These are phyloP conservation scores for Arthrobotrys entomopaga DNA, from an alignment of 2,329 filamentous ascomycete genomes.

Conservation along the genomic window DNA sequence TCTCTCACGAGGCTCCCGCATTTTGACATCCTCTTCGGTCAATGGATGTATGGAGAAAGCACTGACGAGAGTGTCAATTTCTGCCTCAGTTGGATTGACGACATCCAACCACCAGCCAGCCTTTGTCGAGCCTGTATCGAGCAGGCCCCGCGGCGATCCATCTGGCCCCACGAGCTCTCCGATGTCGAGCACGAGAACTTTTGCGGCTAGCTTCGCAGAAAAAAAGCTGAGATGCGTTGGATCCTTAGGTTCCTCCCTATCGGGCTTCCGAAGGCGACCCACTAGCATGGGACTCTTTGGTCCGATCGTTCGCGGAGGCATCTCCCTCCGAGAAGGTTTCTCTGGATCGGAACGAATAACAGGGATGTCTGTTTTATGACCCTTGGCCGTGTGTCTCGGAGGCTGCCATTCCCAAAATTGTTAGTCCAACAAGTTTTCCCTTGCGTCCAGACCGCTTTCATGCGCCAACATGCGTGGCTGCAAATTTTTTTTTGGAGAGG, in stretches of 20 bases:
- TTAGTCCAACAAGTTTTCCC: too few relatives aligned
- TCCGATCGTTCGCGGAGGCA: not conserved
- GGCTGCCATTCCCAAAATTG: too few relatives aligned
- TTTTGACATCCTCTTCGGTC: constrained; percentile 74
- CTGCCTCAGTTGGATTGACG: constrained; percentile 72
- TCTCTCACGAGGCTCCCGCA: constrained; percentile 74
- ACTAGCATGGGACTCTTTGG: too few relatives aligned
- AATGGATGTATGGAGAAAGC: constrained; percentile 75
- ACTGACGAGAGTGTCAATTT: constrained; percentile 71
- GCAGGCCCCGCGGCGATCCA: not conserved
- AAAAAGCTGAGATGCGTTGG: not conserved
- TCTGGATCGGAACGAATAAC: constrained; percentile 1
- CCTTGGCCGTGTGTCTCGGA: not conserved
- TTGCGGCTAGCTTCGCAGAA: not conserved
- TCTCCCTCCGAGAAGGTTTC: not conserved
- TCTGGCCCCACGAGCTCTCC: not conserved
- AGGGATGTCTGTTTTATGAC: constrained; percentile 4
- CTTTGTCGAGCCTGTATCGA: constrained; percentile 68
- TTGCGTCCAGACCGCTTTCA: too few relatives aligned
- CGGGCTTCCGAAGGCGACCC: too few relatives aligned
- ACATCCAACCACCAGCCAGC: constrained; percentile 76
- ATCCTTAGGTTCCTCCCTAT: too few relatives aligned
- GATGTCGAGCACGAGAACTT: not conserved
- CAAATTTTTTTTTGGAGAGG: too few relatives aligned
- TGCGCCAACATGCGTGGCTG: too few relatives aligned